Base-by-base conservation (phyloP, 2,329 filamentous ascomycete genomes). In the Metarhizium sp. region DNA sequence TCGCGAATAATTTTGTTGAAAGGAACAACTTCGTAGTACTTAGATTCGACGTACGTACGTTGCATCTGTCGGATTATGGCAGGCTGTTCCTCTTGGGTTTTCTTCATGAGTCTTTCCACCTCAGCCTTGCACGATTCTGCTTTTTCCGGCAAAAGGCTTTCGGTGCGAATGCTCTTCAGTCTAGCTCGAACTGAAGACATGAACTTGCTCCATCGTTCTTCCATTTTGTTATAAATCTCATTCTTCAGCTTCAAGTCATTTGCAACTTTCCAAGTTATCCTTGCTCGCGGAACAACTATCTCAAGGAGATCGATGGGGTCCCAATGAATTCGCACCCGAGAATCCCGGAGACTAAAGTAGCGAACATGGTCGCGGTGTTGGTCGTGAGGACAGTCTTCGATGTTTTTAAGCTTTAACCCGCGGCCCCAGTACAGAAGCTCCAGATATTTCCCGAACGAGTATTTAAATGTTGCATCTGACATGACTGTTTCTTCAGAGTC, bases 361-460 rank as follows among this genome's bases (percentile, higher is more conserved):
- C 92, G 85, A 51, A 96, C 81, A 68, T 97, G 92, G 63, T 99
- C 89, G 58, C 86, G 85, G 69, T 96, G 91, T 56, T 96, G 85
- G 66, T 99, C 92, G 67, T 99, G 94, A 16, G 88, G 82, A 67
- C 95, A 99, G 53, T 69, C 75, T 42, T 88, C 77, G 32, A 85
- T 83, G 49, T 86, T 84, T 60, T 81, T 85, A 62, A 86, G 84
- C 66, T 85, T 88, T 51, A 97, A 74, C 42, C 90, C 87, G 46
- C 84, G 87, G 65, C 92, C 92, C 92, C 92, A 99, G 69, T 97
- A 97, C 2, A 92, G 91, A 18, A 99, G 77, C 71, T 99, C 94
- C n/a, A 99, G 78, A 65, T 97, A 99, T 70, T 99, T 99, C 11
- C 90, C 94, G 65, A 99, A 95, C 0, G 94, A 99, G 69, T 99